A percentile compares a stretch with the other conserved stretches of the same genome.
phyloP scores from a whole-genome alignment of 352 stramenopile genomes.

The Ophiocytium majus region DNA sequence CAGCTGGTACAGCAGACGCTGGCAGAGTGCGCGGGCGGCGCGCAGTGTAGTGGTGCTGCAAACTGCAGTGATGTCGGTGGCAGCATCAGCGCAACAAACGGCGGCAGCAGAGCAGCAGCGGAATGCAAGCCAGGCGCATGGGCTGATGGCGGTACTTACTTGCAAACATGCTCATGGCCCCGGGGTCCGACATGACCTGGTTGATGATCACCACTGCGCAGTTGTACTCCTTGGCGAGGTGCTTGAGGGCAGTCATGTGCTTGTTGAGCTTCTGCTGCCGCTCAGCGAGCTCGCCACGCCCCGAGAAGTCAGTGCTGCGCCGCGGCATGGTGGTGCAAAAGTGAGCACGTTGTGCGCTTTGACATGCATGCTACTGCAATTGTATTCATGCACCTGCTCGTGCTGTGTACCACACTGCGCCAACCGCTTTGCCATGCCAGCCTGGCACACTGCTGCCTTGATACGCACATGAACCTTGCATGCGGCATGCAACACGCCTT shows the following conservation, averaged over 20 bases:
- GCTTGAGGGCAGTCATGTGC: conserved; percentile 65
- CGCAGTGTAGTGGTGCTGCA: not conserved
- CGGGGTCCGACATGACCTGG: conserved; percentile 81
- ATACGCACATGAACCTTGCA: not conserved
- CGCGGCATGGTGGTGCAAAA: not conserved
- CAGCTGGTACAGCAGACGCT: too few relatives aligned
- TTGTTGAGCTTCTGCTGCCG: conserved; percentile 82
- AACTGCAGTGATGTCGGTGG: not conserved
- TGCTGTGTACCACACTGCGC: not conserved
- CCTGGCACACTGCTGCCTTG: not conserved
- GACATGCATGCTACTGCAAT: not conserved
- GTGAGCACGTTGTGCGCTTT: not conserved
- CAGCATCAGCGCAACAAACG: too few relatives aligned
- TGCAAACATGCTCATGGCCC: conserved; percentile 73
- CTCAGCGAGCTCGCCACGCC: conserved; percentile 68
- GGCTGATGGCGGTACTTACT: conserved; percentile 20
- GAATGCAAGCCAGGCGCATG: not conserved
- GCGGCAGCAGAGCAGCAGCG: not conserved
- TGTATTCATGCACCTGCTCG: not conserved
- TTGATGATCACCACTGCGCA: conserved; percentile 84
- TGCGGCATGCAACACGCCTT: not conserved
- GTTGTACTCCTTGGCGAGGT: conserved; percentile 79
- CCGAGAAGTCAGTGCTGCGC: conserved; percentile 40
- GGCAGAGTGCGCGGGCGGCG: not conserved
- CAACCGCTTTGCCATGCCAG: not conserved